Conservation (phyloP, 345 rosid genomes). For the Eucalyptus virginea region DNA sequence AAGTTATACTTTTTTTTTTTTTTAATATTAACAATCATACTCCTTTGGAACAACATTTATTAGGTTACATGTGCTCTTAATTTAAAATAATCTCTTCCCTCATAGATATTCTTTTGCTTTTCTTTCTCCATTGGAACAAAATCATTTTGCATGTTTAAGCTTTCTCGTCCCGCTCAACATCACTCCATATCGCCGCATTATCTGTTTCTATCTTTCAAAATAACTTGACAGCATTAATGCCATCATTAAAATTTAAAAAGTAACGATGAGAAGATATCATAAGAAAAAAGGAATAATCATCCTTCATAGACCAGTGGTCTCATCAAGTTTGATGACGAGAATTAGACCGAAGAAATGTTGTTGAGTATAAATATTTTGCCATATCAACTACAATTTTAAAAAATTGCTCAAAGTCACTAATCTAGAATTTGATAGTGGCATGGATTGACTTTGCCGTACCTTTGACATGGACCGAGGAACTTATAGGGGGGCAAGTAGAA, state of each 20-base stretch:
- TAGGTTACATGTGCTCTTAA: too few relatives aligned
- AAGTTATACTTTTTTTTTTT: too few relatives aligned
- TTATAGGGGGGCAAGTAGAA: not conserved
- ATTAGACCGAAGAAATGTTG: not conserved
- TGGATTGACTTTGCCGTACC: not conserved
- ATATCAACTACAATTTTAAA: not conserved
- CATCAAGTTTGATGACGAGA: not conserved
- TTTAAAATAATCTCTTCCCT: too few relatives aligned
- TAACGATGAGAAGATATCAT: not conserved
- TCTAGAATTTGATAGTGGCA: not conserved
- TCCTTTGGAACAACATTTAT: too few relatives aligned
- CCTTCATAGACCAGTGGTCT: not conserved
- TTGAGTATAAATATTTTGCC: not conserved
- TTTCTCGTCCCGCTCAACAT: not conserved
- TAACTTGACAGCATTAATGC: not conserved
- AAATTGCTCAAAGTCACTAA: not conserved
- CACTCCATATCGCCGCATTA: not conserved
- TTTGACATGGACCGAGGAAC: not conserved
- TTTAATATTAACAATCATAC: too few relatives aligned
- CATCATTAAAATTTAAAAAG: not conserved
- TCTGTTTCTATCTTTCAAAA: not conserved
- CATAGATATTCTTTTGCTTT: too few relatives aligned
- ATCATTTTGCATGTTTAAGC: not conserved
- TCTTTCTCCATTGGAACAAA: not conserved
- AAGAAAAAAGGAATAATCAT: not conserved